Evolutionary conservation across 352 stramenopile genomes (phyloP), one percentile per base, ranked within the genome.

Genomic region (Globisporangium nunn): DNA sequence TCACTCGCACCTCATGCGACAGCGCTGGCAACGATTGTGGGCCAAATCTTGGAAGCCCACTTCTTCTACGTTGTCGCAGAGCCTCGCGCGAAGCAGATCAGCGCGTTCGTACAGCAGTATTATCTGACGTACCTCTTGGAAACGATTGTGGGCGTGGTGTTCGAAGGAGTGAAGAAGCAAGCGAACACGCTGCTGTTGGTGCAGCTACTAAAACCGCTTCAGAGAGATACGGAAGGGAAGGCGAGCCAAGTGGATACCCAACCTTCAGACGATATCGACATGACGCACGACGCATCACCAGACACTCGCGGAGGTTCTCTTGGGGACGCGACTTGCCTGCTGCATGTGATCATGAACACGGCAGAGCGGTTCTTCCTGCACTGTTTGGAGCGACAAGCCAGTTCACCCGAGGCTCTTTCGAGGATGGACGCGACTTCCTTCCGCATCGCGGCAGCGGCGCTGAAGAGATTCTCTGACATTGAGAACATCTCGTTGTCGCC

Each of bases 41-140:
- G 69, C 4, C 58, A 79, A 29, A 66, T 81, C 7, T 43, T 95
- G 33, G 62, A 76, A 18, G 65, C 58, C 2, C 70, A 89, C 52
- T 51, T 92, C 12, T 56, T 81, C 5, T 85, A 83, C 52, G 71
- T 83, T 12, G 47, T 87, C 7, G 68, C 68, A 6, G 58, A 66
- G 31, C 53, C 53, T 47, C 69, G 70, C 45, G 66, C 70, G 14
- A 68, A 68, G 52, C 63, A 85, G 50, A 80, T 79, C 7, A 68
- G 86, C 31, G 59, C 56, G 2, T 90, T 90, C 31, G 79, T 81
- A 4, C 78, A 74, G 58, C 79, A 89, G 56, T 93, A 88, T 54
- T 91, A 88, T 45, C 56, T 91, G 3, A 75, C 77, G 12, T 95
- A 89, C 28, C 62, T 93, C 3, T 62, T 95, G 37, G 85, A 95